Conservation (phyloP, 2,329 filamentous ascomycete species). For the Achaetomium macrosporum region DNA sequence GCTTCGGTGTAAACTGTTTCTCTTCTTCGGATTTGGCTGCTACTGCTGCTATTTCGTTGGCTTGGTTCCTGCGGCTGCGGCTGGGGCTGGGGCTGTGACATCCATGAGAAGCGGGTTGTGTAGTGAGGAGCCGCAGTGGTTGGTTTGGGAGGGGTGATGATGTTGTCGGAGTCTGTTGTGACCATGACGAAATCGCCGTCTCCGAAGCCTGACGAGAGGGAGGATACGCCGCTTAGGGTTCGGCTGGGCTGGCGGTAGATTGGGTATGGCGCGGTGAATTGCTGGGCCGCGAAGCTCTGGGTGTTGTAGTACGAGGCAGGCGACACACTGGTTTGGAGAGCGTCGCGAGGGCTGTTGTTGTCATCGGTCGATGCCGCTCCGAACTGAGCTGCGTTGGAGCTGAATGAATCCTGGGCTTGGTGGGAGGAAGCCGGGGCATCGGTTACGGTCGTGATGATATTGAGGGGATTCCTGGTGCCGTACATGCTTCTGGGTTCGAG, state of each 20-base stretch:
- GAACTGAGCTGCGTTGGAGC: conserved; percentile 26
- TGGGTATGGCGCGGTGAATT: conserved; percentile 34
- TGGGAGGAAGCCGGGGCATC: conserved; percentile 17
- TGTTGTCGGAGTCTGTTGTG: conserved; percentile 19
- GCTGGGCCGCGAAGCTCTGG: conserved; percentile 34
- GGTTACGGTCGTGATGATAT: conserved; percentile 1
- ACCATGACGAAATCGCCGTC: conserved; percentile 54
- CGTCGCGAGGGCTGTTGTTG: conserved; percentile 22
- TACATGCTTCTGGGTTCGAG: conserved; percentile 1
- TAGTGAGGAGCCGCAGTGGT: conserved; percentile 13
- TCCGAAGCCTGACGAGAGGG: conserved; percentile 59
- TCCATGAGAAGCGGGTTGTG: conserved; percentile 33
- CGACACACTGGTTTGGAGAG: conserved; percentile 32
- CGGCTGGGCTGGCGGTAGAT: conserved; percentile 34
- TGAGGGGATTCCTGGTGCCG: conserved; percentile 11
- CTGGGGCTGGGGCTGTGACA: conserved; percentile 20
- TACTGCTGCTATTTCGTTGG: not conserved
- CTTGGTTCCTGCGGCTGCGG: conserved; percentile 9
- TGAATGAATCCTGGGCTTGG: conserved; percentile 25
- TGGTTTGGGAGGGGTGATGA: conserved; percentile 24
- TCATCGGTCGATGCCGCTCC: conserved; percentile 14
- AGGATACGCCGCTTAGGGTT: conserved; percentile 47
- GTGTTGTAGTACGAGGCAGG: conserved; percentile 34
- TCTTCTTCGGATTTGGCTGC: conserved; percentile 28
- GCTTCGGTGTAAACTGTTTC: conserved; percentile 49